Evolutionary conservation across 768 basidiomycete genomes (phyloP).

Genomic region (Suillus clintonianus): DNA sequence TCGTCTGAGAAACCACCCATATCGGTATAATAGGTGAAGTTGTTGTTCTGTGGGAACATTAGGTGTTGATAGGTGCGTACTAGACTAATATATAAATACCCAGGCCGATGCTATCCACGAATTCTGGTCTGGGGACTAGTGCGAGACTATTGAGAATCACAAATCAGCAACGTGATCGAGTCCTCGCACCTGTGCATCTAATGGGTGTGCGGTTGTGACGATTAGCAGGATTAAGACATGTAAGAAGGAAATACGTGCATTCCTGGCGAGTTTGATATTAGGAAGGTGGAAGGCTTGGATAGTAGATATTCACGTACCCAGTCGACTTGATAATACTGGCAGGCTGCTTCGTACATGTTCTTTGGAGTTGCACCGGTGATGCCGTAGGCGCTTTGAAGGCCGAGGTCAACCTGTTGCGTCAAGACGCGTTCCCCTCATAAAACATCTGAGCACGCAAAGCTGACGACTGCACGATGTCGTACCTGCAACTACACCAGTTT

Average conservation of each 20-base stretch:
- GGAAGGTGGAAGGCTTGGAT: background rate
- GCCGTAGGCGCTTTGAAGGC: slow-evolving; percentile 54
- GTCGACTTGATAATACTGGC: slow-evolving; percentile 60
- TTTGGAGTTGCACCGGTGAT: slow-evolving; percentile 47
- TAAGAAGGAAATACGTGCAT: slow-evolving; percentile 21
- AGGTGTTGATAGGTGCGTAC: slow-evolving; percentile 4
- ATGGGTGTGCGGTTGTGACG: background rate
- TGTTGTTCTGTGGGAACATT: slow-evolving; percentile 51
- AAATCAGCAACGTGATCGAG: background rate
- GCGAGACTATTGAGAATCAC: slow-evolving; percentile 38
- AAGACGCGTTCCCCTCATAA: slow-evolving; percentile 45
- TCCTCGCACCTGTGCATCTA: slow-evolving; percentile 30
- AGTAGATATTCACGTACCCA: slow-evolving; percentile 22
- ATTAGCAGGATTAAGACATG: slow-evolving; percentile 4
- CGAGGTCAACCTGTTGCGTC: slow-evolving; percentile 52
- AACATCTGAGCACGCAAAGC: background rate
- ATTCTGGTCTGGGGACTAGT: slow-evolving; percentile 62
- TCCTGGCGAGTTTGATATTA: slow-evolving; percentile 21
- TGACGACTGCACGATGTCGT: background rate
- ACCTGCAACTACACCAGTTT: slow-evolving; percentile 50
- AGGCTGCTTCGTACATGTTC: slow-evolving; percentile 47
- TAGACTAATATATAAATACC: slow-evolving; percentile 37
- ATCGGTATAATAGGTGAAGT: slow-evolving; percentile 54
- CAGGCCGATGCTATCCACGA: slow-evolving; percentile 66
- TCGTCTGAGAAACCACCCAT: slow-evolving; percentile 59